phyloP scores from a whole-genome alignment of 2,329 filamentous ascomycete genomes.

The Sporothrix variecibatus region DNA sequence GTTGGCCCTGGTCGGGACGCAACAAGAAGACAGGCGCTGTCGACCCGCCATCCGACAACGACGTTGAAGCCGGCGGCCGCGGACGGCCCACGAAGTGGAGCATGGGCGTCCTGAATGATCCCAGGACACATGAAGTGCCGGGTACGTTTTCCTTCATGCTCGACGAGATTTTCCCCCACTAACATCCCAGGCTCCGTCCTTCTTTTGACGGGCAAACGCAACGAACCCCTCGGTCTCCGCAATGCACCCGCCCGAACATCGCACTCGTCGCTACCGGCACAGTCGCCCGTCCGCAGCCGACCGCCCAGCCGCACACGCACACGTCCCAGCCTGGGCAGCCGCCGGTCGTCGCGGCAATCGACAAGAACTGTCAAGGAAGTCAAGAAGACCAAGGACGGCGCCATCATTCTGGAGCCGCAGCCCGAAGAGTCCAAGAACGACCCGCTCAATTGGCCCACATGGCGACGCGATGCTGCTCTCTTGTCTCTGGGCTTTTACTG shows the following conservation, averaged over 20 bases:
- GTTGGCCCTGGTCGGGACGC: constrained; percentile 19
- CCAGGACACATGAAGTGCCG: constrained; percentile 80
- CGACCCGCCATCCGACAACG: neutral
- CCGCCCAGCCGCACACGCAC: neutral
- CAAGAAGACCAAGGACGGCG: constrained; percentile 79
- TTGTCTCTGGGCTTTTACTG: constrained; percentile 87
- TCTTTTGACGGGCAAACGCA: constrained; percentile 56
- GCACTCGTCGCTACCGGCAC: constrained; percentile 56
- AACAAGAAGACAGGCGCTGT: constrained; percentile 8
- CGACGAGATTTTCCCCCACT: neutral
- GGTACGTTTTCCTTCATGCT: constrained; percentile 52
- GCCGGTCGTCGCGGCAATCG: constrained; percentile 18
- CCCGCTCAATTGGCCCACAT: constrained; percentile 85
- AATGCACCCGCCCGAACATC: constrained; percentile 60
- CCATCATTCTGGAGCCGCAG: constrained; percentile 86
- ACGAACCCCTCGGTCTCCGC: constrained; percentile 60
- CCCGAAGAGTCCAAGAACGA: constrained; percentile 90
- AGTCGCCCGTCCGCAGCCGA: constrained; percentile 39
- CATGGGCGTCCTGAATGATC: constrained; percentile 83
- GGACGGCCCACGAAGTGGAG: constrained; percentile 51
- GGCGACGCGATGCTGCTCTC: constrained; percentile 77
- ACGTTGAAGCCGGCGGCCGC: constrained; percentile 5
- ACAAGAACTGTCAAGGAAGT: neutral
- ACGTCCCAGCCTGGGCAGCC: constrained; percentile 46
- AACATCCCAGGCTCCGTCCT: constrained; percentile 56